Conservation (phyloP, 495 filamentous ascomycete genomes). For the Margaritispora aquatica region DNA sequence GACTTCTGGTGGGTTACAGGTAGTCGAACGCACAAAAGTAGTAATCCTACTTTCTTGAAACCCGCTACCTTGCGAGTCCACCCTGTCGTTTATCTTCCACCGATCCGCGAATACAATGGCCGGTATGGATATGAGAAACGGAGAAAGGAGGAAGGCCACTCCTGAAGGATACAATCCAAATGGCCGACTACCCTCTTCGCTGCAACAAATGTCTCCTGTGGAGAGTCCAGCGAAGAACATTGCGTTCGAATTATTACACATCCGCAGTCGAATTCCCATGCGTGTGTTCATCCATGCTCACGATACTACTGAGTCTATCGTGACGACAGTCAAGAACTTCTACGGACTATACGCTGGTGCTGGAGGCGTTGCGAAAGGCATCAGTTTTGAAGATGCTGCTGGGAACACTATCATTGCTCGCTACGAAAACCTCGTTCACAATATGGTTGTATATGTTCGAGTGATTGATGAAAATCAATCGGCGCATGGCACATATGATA, state of each 20-base stretch:
- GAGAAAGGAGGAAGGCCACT: slow-evolving; percentile 20
- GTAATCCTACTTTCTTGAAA: too few species aligned
- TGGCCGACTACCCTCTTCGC: slow-evolving; percentile 22
- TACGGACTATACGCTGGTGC: slow-evolving; percentile 82
- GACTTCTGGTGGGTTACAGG: slow-evolving; percentile 10
- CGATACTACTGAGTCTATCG: slow-evolving; percentile 93
- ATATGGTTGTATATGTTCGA: slow-evolving; percentile 86
- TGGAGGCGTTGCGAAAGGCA: slow-evolving; percentile 40
- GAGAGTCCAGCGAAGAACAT: slow-evolving; percentile 60
- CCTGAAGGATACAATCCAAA: slow-evolving; percentile 15
- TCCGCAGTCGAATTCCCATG: slow-evolving; percentile 77
- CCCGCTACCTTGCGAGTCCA: too few species aligned
- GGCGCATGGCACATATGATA: slow-evolving; percentile 25
- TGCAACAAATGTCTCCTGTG: slow-evolving; percentile 37
- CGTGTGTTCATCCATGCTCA: slow-evolving; percentile 87
- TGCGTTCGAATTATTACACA: slow-evolving; percentile 72
- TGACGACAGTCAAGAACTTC: slow-evolving; percentile 95
- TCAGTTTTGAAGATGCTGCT: slow-evolving; percentile 86
- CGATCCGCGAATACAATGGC: slow-evolving; percentile 26
- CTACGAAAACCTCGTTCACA: slow-evolving; percentile 87
- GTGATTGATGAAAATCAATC: slow-evolving; percentile 64
- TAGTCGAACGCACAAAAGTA: slow-evolving; percentile 17
- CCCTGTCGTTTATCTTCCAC: too few species aligned
- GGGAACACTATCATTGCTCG: slow-evolving; percentile 86
- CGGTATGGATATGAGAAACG: slow-evolving; percentile 13